Evolutionary conservation across 352 stramenopile species (phyloP).

Genomic region (Elongisporangium prolatum): DNA sequence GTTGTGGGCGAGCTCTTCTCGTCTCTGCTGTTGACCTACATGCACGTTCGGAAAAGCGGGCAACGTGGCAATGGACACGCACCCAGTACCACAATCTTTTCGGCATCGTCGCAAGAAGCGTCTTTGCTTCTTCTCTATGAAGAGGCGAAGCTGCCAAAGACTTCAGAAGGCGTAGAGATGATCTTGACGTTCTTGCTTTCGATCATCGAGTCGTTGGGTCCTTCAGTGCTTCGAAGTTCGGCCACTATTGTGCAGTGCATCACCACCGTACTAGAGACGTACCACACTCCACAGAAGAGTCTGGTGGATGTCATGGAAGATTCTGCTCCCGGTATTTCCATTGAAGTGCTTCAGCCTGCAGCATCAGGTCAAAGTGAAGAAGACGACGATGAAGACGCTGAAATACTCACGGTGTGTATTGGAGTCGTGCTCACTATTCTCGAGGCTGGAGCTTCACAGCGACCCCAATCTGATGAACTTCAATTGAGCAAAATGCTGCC

Average conservation of each 20-base stretch:
- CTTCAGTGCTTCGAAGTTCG: slow-evolving; percentile 68
- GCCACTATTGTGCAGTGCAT: slow-evolving; percentile 64
- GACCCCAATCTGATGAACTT: slow-evolving; percentile 46
- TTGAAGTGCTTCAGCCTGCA: background rate
- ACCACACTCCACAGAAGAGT: slow-evolving; percentile 19
- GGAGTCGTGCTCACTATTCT: slow-evolving; percentile 77
- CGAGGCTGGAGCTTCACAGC: slow-evolving; percentile 46
- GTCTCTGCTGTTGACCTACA: slow-evolving; percentile 73
- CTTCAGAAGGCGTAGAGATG: slow-evolving; percentile 40
- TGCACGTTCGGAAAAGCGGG: slow-evolving; percentile 41
- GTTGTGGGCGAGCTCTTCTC: slow-evolving; percentile 77
- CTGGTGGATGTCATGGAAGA: slow-evolving; percentile 22
- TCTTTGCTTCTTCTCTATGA: slow-evolving; percentile 18
- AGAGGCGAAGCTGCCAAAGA: slow-evolving; percentile 23
- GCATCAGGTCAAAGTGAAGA: background rate
- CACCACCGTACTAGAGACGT: slow-evolving; percentile 64
- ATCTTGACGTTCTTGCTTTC: slow-evolving; percentile 57
- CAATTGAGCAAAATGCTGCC: slow-evolving; percentile 58
- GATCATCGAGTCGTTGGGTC: slow-evolving; percentile 69
- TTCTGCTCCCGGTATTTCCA: background rate
- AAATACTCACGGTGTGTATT: slow-evolving; percentile 77
- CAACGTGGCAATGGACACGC: background rate
- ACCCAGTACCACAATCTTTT: slow-evolving; percentile 1
- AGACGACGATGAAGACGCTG: slow-evolving; percentile 34
- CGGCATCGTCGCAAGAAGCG: background rate